Evolutionary conservation across 306 rosid species (phyloP).

Genomic region (Sechiopsis laciniata): DNA sequence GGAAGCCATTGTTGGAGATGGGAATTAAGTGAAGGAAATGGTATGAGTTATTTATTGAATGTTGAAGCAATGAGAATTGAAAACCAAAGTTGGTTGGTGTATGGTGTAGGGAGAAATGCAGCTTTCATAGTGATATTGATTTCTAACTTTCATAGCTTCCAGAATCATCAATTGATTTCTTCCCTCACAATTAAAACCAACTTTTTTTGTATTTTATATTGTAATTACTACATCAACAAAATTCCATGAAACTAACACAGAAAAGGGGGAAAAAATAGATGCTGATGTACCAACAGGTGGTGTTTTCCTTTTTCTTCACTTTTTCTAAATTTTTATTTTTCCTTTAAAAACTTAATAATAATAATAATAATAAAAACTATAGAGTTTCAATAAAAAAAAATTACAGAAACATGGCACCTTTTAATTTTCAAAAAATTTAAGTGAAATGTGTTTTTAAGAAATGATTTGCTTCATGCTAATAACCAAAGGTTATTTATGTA

Average conservation of each 20-base stretch:
- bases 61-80: neutral
- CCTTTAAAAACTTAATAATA: neutral
- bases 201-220: neutral
- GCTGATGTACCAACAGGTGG: neutral
- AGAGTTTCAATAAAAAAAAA: neutral
- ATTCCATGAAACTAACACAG: neutral
- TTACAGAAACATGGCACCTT: neutral
- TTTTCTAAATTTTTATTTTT: neutral
- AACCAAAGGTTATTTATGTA: neutral
- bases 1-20: conserved; percentile 31
- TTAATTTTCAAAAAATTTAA: neutral
- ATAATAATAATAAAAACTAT: neutral
- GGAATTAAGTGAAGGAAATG: conserved; percentile 15
- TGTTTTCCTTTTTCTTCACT: neutral
- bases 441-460: neutral
- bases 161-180: conserved; percentile 11
- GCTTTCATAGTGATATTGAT: conserved; percentile 35
- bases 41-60: conserved; percentile 6
- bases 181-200: neutral
- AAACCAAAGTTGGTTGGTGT: conserved; percentile 24
- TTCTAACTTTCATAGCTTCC: conserved; percentile 28
- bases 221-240: neutral
- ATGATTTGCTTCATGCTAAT: neutral
- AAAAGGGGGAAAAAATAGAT: too few species aligned
- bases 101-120: conserved; percentile 30